Conservation (phyloP, 805 yeast species). For the Jamesozyma piceae region DNA sequence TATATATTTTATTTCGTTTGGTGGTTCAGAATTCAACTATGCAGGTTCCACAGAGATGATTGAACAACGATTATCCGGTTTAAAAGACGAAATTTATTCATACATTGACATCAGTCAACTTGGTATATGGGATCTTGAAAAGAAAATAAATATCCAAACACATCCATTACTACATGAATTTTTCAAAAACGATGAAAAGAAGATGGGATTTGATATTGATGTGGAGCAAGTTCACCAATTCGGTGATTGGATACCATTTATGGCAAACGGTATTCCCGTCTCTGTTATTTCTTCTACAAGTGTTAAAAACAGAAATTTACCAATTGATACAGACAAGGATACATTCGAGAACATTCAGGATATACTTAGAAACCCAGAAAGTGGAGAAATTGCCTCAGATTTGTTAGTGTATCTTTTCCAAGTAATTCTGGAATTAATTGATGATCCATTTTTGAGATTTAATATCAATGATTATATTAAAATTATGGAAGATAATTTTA, state of each 20-base stretch:
- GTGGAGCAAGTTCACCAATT: slow-evolving; percentile 21
- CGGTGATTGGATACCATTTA: slow-evolving; percentile 65
- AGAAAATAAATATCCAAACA: slow-evolving; percentile 44
- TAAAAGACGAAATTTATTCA: slow-evolving; percentile 53
- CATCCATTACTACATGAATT: slow-evolving; percentile 55
- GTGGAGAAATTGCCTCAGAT: slow-evolving; percentile 42
- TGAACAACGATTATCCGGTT: slow-evolving; percentile 43
- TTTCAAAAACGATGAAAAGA: slow-evolving; percentile 31
- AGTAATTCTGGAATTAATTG: slow-evolving; percentile 51
- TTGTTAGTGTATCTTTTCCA: slow-evolving; percentile 48
- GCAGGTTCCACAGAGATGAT: slow-evolving; percentile 83
- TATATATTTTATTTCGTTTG: slow-evolving; percentile 75
- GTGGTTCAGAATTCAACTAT: slow-evolving; percentile 67
- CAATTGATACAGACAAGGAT: slow-evolving; percentile 62
- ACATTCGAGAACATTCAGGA: slow-evolving; percentile 46
- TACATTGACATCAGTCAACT: slow-evolving; percentile 58
- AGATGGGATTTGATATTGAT: slow-evolving; percentile 19
- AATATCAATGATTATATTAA: slow-evolving; percentile 41
- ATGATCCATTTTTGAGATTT: slow-evolving; percentile 69
- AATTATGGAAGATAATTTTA: slow-evolving; percentile 35
- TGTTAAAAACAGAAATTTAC: slow-evolving; percentile 32
- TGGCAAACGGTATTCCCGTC: slow-evolving; percentile 45
- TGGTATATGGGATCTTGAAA: slow-evolving; percentile 43
- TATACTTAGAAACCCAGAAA: slow-evolving; percentile 36
- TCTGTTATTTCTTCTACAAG: slow-evolving; percentile 19